phyloP scores from a whole-genome alignment of 164 flowering plant species.

The Piper longum region DNA sequence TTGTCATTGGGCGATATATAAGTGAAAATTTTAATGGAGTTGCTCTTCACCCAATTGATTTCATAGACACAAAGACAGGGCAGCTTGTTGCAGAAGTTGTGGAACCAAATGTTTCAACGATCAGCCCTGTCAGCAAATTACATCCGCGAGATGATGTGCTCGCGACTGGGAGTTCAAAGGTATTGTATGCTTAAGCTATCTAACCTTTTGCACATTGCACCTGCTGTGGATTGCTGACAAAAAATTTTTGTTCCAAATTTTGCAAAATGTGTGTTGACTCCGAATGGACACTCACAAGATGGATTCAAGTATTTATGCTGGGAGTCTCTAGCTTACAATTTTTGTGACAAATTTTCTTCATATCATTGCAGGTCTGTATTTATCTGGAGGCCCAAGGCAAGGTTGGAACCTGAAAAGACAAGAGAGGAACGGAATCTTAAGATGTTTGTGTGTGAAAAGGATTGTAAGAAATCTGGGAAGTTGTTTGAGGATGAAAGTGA shows the following conservation, averaged over 20 bases:
- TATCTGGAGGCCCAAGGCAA: slow-evolving; percentile 71
- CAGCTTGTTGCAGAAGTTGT: slow-evolving; percentile 80
- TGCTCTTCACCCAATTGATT: slow-evolving; percentile 94
- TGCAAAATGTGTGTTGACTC: no score
- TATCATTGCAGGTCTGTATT: slow-evolving; percentile 52
- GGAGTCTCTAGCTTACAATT: no score
- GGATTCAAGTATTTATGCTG: no score
- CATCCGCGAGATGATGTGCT: slow-evolving; percentile 86
- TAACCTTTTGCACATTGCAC: no score
- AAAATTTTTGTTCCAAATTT: no score
- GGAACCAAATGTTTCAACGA: slow-evolving; percentile 81
- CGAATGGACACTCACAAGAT: no score
- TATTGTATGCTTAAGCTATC: slow-evolving; percentile 3
- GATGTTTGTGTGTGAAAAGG: slow-evolving; percentile 33
- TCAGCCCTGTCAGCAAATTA: slow-evolving; percentile 87
- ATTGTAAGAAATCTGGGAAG: slow-evolving; percentile 27
- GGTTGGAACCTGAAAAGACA: slow-evolving; percentile 20
- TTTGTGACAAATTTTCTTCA: not conserved
- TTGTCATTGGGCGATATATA: slow-evolving; percentile 86
- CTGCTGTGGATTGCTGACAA: no score
- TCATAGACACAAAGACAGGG: slow-evolving; percentile 72
- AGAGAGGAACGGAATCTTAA: slow-evolving; percentile 26
- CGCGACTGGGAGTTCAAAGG: slow-evolving; percentile 92
- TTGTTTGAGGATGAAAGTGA: slow-evolving; percentile 39
- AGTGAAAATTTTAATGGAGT: slow-evolving; percentile 85